These are phyloP conservation scores for Xylariaceae sp. DNA, from an alignment of 2,329 filamentous ascomycete genomes.

Conservation along the genomic window DNA sequence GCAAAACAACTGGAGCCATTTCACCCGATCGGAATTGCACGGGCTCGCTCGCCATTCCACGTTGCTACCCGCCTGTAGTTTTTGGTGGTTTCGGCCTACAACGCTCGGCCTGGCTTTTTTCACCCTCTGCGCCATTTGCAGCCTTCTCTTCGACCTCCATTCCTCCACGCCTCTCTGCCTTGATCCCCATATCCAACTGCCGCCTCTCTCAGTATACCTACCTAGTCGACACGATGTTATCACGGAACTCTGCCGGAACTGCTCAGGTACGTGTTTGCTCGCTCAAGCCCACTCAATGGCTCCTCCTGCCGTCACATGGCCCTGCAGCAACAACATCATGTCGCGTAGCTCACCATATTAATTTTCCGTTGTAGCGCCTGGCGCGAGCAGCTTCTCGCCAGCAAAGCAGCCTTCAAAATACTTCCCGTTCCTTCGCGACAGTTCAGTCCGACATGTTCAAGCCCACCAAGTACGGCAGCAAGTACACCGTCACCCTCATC, in stretches of 20 bases:
- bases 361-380: constrained; percentile 40
- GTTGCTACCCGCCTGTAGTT: no score
- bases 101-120: no score
- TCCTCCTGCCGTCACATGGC: constrained; percentile 4
- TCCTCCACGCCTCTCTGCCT: constrained; percentile 12
- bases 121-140: constrained; percentile 29
- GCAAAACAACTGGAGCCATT: no score
- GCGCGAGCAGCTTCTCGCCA: constrained; percentile 44
- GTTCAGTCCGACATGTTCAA: constrained; percentile 96
- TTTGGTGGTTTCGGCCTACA: no score
- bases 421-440: constrained; percentile 65
- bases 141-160: constrained; percentile 10
- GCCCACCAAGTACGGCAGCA: constrained; percentile 97
- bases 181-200: constrained; percentile 7
- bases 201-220: constrained; percentile 6
- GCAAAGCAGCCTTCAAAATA: constrained; percentile 36
- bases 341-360: constrained; percentile 19
- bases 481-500: constrained; percentile 98
- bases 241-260: constrained; percentile 52
- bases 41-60: no score
- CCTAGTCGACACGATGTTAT: constrained; percentile 42
- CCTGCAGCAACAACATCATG: background rate
- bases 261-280: constrained; percentile 48
- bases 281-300: constrained; percentile 5
- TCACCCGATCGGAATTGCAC: no score